phyloP scores from a whole-genome alignment of 2,329 filamentous ascomycete species.

The Cladophialophora immunda region DNA sequence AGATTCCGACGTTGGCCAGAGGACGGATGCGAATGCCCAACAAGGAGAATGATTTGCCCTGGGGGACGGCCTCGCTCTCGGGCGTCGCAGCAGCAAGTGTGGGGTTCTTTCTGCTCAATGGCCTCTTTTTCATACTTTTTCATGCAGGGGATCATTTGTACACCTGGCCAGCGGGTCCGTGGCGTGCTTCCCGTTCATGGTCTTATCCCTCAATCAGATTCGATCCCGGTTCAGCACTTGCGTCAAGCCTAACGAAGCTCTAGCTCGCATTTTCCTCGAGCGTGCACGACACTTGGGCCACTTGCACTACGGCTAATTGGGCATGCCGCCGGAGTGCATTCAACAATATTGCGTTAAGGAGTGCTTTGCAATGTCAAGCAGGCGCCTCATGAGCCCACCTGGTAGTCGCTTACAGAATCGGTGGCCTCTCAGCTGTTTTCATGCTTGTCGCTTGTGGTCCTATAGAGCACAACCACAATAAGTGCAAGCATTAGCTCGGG shows the following conservation, averaged over 20 bases:
- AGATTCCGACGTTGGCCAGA: conserved; percentile 8
- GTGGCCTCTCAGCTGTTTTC: background rate
- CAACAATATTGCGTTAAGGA: background rate
- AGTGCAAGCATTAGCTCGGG: conserved; percentile 25
- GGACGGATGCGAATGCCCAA: conserved; percentile 12
- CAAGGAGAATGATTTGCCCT: conserved; percentile 17
- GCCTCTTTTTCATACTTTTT: conserved; percentile 20
- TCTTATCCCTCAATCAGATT: conserved; percentile 22
- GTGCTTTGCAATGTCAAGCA: background rate
- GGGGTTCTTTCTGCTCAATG: conserved; percentile 14
- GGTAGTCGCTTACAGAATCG: background rate
- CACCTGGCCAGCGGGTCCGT: conserved; percentile 21
- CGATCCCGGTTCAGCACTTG: conserved; percentile 16
- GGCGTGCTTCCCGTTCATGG: conserved; percentile 15
- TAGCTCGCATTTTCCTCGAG: conserved; percentile 11
- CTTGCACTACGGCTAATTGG: conserved; percentile 4
- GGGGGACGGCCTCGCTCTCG: background rate
- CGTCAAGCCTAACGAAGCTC: conserved; percentile 21
- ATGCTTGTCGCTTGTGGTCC: background rate
- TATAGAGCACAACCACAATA: background rate
- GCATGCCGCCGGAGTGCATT: background rate
- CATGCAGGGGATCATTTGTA: conserved; percentile 30
- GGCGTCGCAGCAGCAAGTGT: conserved; percentile 7
- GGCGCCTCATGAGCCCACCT: background rate
- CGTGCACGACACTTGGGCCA: conserved; percentile 6